Base-by-base conservation (phyloP, 495 filamentous ascomycete genomes). In the Aspergillus panamensis region DNA sequence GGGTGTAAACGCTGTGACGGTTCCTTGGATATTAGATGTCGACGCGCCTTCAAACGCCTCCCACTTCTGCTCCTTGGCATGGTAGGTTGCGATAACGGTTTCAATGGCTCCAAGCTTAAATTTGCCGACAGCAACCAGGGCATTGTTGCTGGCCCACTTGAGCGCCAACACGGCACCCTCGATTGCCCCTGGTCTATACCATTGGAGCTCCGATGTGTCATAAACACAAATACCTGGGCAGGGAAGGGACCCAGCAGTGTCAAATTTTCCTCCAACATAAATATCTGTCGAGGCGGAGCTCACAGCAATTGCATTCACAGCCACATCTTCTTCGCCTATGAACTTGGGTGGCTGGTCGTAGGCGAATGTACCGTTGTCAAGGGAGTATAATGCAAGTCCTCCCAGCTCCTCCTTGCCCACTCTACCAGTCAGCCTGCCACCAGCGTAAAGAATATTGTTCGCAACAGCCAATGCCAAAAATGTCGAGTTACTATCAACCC, bases 181-280 rank as follows among this genome's bases (percentile, higher is more conserved):
- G 29, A 96, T 84, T 19, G 77, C 79, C 2, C 89, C 90, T 33
- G 91, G 87, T 51, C 86, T 81, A 62, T 79, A 85, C 92, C 92
- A 99, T 62, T 92, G 87, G 6, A 78, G 81, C 7, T 72, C 75
- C 3, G 76, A 65, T 14, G 84, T 82, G 63, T 86, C 84, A 69
- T 86, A 93, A 55, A 87, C 77, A 73, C 94, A 99, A 19, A 99
- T 82, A 43, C 82, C 83, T 1, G 85, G 81, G 66, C 94, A 99
- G 39, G 78, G 84, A 20, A 97, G 80, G 9, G 87, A 84, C n/a
- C 94, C 95, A 30, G 92, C 95, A 9, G 79, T 78, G 2, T 82
- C 76, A 62, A 97, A 98, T 29, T 79, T 83, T 30, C 94, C 94
- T 14, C 86, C 94, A 31, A 97, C 85, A 68, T 90, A 99, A 32